Base-by-base conservation (phyloP, 768 basidiomycete species). In the Trametes cinnabarina region DNA sequence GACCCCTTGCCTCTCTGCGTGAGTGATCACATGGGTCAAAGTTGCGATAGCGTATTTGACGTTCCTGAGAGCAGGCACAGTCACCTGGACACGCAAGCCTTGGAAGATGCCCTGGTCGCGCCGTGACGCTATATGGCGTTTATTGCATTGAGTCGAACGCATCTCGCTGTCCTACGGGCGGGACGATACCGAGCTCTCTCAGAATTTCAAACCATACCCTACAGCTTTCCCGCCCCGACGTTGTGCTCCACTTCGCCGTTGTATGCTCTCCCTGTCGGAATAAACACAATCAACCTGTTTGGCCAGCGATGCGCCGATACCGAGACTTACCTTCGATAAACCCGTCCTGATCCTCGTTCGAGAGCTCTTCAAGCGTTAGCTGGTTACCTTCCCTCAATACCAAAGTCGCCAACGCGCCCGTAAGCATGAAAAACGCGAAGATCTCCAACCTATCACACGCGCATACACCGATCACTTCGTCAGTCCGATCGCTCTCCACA, bases 361-460 rank as follows among this genome's bases (percentile, higher is more conserved):
- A 75, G 23, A 76, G 60, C 23, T 68, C 69, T 61, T 75, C 74
- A 17, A 75, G 68, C 32, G 71, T 69, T 35, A 65, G 58, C 26
- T 64, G 61, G 26, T 66, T 77, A n/a, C 78, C 78, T 66, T 80
- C 78, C 40, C 76, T 75, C 7, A 79, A 55, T 23, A 79, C 69
- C 42, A 74, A 55, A 5, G 78, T 78, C 26, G 77, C 73, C 42
- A 71, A 62, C 47, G 73, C 64, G 35, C 77, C 77, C 2, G 77
- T 75, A 23, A 78, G 54, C 77, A 77, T 80, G 71, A 78, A 77
- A 47, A 78, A 67, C 19, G 76, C 77, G 48, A 78, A 79, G 52
- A 79, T 72, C 62, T 79, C 69, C 15, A 79, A 65, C 57, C 76
- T 73, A 62, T 50, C 12, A 32, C 4, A 8, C 22, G 40, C 17